Evolutionary conservation across 768 basidiomycete genomes (phyloP), one percentile per base, ranked within the genome.

Genomic region (Amanita inopinata): DNA sequence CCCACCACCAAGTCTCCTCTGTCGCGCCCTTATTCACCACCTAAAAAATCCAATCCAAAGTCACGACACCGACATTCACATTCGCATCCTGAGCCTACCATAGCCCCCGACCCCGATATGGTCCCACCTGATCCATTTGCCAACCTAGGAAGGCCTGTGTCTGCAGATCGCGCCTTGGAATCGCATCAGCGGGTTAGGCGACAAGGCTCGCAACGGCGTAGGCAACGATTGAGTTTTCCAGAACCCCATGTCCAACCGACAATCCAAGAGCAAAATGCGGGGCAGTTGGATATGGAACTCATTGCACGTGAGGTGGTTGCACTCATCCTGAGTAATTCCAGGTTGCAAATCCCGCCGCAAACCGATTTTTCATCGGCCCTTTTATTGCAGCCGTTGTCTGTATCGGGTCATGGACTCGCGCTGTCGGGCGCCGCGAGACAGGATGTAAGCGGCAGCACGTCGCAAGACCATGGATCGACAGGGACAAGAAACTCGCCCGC

Each of bases 251-350:
- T 8, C 1, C 40, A 41, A 14, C 20, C 30, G 20, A 23, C 30
- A 19, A 41, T 41, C n/a, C 30, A 28, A 22, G 40, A 41, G 28
- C 40, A 41, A 7, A n/a, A 28, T 28, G 27, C 27, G n/a, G 27
- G 27, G 27, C 27, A n/a, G 7, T n/a, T 28, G 12, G 40, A 41
- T 15, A 23, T 31, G 15, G 40, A 33, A 24, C 23, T 41, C 22
- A 22, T 41, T 23, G n/a, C 40, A 11, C 40, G 31, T 17, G 40
- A 41, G n/a, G 40, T 41, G 27, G 18, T 23, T 7, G n/a, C 30
- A 17, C 19, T 38, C 14, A 25, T 38, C 10, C 10, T 38, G 24
- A 27, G 30, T 20, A 20, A 33, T 22, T 20, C 28, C 20, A 2
- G 10, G 22, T 14, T 30, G n/a, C 30, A 31, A 31, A 11, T 17